phyloP scores from a whole-genome alignment of 108 stramenopile genomes.

The Mayamaea pseudoterrestris region DNA sequence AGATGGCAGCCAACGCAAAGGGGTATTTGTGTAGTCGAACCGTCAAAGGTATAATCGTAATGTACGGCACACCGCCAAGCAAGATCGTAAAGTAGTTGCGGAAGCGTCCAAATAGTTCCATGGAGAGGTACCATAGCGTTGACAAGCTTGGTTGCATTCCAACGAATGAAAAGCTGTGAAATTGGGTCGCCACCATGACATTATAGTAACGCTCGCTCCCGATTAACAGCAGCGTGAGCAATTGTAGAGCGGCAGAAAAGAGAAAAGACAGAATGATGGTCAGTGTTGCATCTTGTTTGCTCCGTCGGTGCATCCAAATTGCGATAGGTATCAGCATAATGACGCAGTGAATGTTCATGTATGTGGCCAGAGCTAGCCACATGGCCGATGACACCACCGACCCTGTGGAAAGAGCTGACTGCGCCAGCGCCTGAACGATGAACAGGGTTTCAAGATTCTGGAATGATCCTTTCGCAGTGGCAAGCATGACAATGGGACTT shows the following conservation, averaged over 20 bases:
- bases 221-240: conserved; percentile 18
- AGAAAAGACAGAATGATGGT: conserved; percentile 15
- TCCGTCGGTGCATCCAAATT: conserved; percentile 6
- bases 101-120: conserved; percentile 71
- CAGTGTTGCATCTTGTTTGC: conserved; percentile 8
- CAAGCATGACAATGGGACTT: neutral
- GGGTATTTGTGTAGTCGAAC: conserved; percentile 53
- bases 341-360: conserved; percentile 32
- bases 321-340: conserved; percentile 33
- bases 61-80: conserved; percentile 30
- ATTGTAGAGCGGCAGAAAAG: conserved; percentile 15
- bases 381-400: conserved; percentile 12
- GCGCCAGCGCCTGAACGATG: neutral
- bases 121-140: conserved; percentile 68
- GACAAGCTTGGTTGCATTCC: conserved; percentile 42
- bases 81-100: conserved; percentile 46
- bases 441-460: neutral
- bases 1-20: conserved; percentile 22
- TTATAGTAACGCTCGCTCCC: conserved; percentile 12
- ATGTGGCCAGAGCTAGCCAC: conserved; percentile 38
- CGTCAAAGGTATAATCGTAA: conserved; percentile 44
- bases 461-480: neutral
- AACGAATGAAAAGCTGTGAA: conserved; percentile 18
- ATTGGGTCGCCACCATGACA: conserved; percentile 27
- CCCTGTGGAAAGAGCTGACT: neutral